A percentile compares a stretch with the other conserved stretches of the same genome.
These are phyloP conservation scores for Hypoxylon sp. DNA, from an alignment of 2,329 filamentous ascomycete genomes.

Conservation along the genomic window DNA sequence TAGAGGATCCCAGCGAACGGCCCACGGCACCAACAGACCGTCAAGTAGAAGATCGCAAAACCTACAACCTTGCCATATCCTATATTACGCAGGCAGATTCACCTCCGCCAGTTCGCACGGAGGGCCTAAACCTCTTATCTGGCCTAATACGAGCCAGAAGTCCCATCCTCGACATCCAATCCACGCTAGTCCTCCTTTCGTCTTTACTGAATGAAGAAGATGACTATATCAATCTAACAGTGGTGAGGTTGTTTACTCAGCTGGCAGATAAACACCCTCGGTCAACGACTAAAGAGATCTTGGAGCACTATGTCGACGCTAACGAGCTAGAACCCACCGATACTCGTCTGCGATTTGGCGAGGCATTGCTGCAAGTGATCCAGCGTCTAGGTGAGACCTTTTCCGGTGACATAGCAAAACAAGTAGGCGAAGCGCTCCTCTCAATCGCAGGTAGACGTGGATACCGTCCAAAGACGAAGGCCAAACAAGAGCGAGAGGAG, in stretches of 20 bases:
- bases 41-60: slow-evolving; percentile 71
- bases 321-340: slow-evolving; percentile 71
- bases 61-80: slow-evolving; percentile 71
- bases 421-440: slow-evolving; percentile 70
- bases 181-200: slow-evolving; percentile 72
- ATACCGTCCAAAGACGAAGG: slow-evolving; percentile 70
- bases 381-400: slow-evolving; percentile 71
- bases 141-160: slow-evolving; percentile 68
- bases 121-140: slow-evolving; percentile 73
- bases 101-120: slow-evolving; percentile 74
- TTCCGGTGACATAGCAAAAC: slow-evolving; percentile 63
- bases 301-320: slow-evolving; percentile 76
- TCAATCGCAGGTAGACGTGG: slow-evolving; percentile 74
- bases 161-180: slow-evolving; percentile 74
- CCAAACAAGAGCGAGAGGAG: slow-evolving; percentile 66
- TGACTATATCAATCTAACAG: slow-evolving; percentile 78
- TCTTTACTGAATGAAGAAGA: slow-evolving; percentile 75
- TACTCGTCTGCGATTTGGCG: slow-evolving; percentile 75
- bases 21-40: slow-evolving; percentile 59
- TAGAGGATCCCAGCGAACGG: slow-evolving; percentile 61
- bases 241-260: slow-evolving; percentile 74
- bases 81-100: slow-evolving; percentile 74
- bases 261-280: slow-evolving; percentile 73
- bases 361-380: slow-evolving; percentile 75
- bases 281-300: slow-evolving; percentile 71